phyloP scores from a whole-genome alignment of 495 filamentous ascomycete genomes.

The Hapsidospora chrysogenum region DNA sequence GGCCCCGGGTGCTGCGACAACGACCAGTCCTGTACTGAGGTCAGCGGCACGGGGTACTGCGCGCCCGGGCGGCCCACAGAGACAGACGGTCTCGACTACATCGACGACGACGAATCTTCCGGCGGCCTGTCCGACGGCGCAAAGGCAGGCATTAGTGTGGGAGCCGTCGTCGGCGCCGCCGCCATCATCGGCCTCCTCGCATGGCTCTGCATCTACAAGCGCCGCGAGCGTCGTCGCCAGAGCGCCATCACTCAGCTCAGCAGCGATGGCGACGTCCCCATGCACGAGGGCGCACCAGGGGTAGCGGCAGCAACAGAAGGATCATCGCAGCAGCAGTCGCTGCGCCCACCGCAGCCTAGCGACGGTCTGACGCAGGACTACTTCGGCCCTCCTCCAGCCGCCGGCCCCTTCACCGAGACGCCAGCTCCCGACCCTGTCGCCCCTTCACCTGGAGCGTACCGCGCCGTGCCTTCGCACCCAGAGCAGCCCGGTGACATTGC shows the following conservation, averaged over 20 bases:
- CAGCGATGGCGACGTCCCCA: constrained; percentile 1
- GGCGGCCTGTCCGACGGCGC: constrained; percentile 17
- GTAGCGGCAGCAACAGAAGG: constrained; percentile 7
- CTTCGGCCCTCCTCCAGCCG: constrained; percentile 13
- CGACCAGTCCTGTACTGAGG: constrained; percentile 48
- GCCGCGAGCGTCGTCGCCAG: constrained; percentile 7
- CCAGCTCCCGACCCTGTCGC: constrained; percentile 3
- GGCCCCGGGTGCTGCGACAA: constrained; percentile 60
- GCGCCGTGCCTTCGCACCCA: constrained; percentile 10
- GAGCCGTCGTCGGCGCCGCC: constrained; percentile 19
- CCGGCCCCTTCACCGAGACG: constrained; percentile 18
- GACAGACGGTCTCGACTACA: constrained; percentile 8
- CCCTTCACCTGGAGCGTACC: constrained; percentile 6
- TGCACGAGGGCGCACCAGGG: not conserved
- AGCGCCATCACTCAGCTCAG: constrained; percentile 1
- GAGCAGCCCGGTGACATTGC: constrained; percentile 15
- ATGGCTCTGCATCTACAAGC: constrained; percentile 18
- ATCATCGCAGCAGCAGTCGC: constrained; percentile 8
- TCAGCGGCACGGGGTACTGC: constrained; percentile 31
- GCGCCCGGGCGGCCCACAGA: constrained; percentile 28
- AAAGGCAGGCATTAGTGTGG: constrained; percentile 28
- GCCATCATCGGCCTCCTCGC: constrained; percentile 17
- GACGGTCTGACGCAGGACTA: constrained; percentile 14
- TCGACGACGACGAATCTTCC: not conserved
- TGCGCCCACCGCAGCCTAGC: constrained; percentile 1